Evolutionary conservation across 1,139 yeast genomes (phyloP).

Genomic region (Zygosaccharomyces pseudobailii): DNA sequence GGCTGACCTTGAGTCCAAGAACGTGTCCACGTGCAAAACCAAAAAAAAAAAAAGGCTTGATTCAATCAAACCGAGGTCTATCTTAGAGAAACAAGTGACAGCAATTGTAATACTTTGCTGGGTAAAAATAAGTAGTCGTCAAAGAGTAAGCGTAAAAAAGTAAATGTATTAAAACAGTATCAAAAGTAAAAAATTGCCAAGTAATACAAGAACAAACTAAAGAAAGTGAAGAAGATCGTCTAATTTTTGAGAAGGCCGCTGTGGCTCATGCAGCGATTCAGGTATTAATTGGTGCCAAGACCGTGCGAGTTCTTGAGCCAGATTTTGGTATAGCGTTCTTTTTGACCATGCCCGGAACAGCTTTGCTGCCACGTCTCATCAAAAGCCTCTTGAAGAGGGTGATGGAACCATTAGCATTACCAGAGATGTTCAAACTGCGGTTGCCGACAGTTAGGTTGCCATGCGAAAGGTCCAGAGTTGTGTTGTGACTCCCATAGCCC

Average conservation of each 20-base stretch:
- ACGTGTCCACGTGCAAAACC: too few species aligned
- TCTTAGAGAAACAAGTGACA: not conserved
- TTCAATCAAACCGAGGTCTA: too few species aligned
- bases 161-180: not conserved
- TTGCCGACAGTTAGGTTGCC: conserved; percentile 1
- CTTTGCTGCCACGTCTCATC: not conserved
- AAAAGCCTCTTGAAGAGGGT: conserved; percentile 1
- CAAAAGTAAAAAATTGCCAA: not conserved
- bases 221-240: not conserved
- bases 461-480: not conserved
- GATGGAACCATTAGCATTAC: conserved; percentile 2
- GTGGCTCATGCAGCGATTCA: not conserved
- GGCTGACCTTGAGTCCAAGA: too few species aligned
- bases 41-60: too few species aligned
- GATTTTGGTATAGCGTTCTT: not conserved
- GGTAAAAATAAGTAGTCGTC: not conserved
- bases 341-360: not conserved
- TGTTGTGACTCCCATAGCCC: not conserved
- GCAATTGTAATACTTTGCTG: not conserved
- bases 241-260: not conserved
- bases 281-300: not conserved
- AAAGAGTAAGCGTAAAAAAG: not conserved
- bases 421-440: not conserved
- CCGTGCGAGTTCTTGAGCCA: not conserved
- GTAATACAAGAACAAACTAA: not conserved